Conservation (phyloP, 2,329 filamentous ascomycete species). For the Trichoderma arundinaceum region DNA sequence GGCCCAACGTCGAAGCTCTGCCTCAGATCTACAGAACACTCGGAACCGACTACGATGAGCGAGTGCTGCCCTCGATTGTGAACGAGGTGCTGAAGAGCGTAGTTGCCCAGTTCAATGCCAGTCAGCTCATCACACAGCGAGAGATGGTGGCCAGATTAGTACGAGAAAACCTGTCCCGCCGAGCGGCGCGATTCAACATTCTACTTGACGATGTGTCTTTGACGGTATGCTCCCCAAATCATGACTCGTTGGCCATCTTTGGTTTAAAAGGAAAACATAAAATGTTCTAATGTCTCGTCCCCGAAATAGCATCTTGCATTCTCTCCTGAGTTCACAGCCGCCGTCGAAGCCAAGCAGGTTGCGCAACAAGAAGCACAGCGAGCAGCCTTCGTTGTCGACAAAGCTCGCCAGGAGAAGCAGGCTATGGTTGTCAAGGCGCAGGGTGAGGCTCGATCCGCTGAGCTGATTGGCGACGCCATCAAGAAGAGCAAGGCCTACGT, state of each 20-base stretch:
- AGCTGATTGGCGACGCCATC: constrained; percentile 98
- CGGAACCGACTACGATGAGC: constrained; percentile 94
- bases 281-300: neutral
- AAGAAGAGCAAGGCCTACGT: constrained; percentile 99
- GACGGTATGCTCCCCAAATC: constrained; percentile 68
- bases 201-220: constrained; percentile 95
- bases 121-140: constrained; percentile 97
- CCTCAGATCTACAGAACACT: constrained; percentile 97
- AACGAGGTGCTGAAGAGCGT: constrained; percentile 99
- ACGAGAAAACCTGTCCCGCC: constrained; percentile 86
- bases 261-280: neutral
- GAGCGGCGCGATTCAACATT: constrained; percentile 96
- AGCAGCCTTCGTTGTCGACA: constrained; percentile 97
- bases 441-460: constrained; percentile 97
- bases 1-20: constrained; percentile 83
- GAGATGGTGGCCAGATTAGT: constrained; percentile 93
- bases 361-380: constrained; percentile 93
- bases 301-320: constrained; percentile 67
- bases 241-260: too few relatives aligned
- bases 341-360: constrained; percentile 75
- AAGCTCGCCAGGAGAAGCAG: constrained; percentile 98
- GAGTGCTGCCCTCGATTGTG: constrained; percentile 94
- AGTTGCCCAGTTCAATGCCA: constrained; percentile 98
- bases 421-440: constrained; percentile 97
- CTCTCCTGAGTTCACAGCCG: constrained; percentile 75